Conservation (phyloP, 1,284 basidiomycete species). For the Boletus albobrunnescens region DNA sequence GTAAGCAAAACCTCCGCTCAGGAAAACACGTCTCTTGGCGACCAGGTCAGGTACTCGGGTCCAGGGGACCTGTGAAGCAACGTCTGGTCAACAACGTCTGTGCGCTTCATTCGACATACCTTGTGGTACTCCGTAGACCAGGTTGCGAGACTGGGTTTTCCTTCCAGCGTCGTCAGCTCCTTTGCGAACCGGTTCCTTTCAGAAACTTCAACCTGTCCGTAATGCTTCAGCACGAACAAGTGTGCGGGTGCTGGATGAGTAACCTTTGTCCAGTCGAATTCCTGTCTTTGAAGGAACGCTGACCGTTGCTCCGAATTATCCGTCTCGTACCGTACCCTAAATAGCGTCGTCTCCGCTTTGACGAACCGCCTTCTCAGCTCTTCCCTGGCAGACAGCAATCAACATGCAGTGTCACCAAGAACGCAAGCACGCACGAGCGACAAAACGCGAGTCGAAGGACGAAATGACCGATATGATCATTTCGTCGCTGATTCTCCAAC, state of each 20-base stretch:
- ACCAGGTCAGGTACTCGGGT: constrained; percentile 92
- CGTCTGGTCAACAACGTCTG: background rate
- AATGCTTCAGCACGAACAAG: constrained; percentile 5
- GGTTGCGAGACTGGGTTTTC: background rate
- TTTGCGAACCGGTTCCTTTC: constrained; percentile 55
- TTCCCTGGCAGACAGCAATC: constrained; percentile 52
- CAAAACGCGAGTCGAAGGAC: constrained; percentile 94
- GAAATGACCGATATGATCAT: constrained; percentile 93
- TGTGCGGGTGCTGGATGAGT: constrained; percentile 17
- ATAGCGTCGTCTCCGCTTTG: constrained; percentile 84
- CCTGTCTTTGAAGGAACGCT: constrained; percentile 66
- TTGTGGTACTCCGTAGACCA: constrained; percentile 57
- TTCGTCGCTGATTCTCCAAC: constrained; percentile 67
- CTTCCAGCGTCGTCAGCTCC: constrained; percentile 48
- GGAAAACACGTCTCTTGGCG: constrained; percentile 77
- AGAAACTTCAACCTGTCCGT: constrained; percentile 48
- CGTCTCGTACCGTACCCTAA: constrained; percentile 78
- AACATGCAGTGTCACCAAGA: background rate
- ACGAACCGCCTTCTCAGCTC: constrained; percentile 89
- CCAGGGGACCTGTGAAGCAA: constrained; percentile 60
- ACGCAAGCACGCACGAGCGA: constrained; percentile 84
- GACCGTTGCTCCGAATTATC: constrained; percentile 63
- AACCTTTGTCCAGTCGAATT: constrained; percentile 78
- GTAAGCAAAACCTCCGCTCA: constrained; percentile 85
- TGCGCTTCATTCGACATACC: constrained; percentile 35